Percentiles rank a stretch among this genome's conserved stretches.
phyloP scores from a whole-genome alignment of 2,329 filamentous ascomycete genomes.

The Fragosphaeria purpurea region DNA sequence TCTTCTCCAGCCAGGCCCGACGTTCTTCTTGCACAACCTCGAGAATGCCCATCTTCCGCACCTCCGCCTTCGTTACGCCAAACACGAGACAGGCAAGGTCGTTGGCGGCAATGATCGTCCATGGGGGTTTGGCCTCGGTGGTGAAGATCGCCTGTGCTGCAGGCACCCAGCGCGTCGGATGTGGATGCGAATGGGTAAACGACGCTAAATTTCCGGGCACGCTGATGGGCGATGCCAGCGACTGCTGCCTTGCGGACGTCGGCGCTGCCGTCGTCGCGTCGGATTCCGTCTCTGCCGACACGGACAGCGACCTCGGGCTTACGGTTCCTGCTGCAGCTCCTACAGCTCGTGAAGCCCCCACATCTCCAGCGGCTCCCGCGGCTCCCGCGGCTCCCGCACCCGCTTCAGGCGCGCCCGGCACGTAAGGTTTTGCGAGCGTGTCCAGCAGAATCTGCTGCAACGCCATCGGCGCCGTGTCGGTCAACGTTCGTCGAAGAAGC shows the following conservation, averaged over 20 bases:
- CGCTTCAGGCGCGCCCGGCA: slow-evolving; percentile 25
- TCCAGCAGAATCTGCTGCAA: slow-evolving; percentile 79
- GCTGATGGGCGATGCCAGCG: slow-evolving; percentile 27
- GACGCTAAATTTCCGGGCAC: slow-evolving; percentile 42
- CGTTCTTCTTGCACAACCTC: slow-evolving; percentile 89
- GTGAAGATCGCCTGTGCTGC: slow-evolving; percentile 95
- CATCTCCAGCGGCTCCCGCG: too few relatives aligned
- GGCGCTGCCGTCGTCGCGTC: slow-evolving; percentile 1
- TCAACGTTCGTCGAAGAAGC: slow-evolving; percentile 71
- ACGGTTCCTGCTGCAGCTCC: not conserved
- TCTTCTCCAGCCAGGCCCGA: slow-evolving; percentile 79
- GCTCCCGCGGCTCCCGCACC: too few relatives aligned
- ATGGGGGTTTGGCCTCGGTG: slow-evolving; percentile 81
- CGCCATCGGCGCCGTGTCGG: slow-evolving; percentile 65
- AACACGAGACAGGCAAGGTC: slow-evolving; percentile 96
- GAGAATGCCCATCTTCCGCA: slow-evolving; percentile 87
- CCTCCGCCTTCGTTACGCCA: slow-evolving; percentile 93
- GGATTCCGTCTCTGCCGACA: not conserved
- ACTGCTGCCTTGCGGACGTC: slow-evolving; percentile 16
- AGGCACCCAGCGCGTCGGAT: slow-evolving; percentile 81
- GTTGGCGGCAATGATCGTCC: slow-evolving; percentile 94
- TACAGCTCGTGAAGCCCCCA: too few relatives aligned
- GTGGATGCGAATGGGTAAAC: slow-evolving; percentile 74
- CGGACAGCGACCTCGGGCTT: slow-evolving; percentile 2
- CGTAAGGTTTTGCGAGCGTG: slow-evolving; percentile 72